Base-by-base conservation (phyloP, 441 rosid species). In the Cnidoscolus chayamansa region DNA sequence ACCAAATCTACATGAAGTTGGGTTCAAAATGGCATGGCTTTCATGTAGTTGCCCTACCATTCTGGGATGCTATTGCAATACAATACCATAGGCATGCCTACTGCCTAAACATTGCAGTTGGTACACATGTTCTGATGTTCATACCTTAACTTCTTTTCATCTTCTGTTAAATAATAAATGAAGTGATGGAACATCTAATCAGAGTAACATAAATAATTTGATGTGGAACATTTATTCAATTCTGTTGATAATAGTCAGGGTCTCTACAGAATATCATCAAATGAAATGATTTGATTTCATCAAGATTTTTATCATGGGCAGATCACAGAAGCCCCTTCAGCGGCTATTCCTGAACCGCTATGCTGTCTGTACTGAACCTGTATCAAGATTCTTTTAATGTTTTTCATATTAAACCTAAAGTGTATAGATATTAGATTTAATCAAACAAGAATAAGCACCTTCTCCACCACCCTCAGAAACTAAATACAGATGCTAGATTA, bases 361-460 rank as follows among this genome's bases (percentile, higher is more conserved):
- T 16, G 51, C 25, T 25, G 25, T 25, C 25, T 15, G 4, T 50
- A n/a, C 11, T 1, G 25, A 32, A 20, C 40, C 11, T 43, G 8
- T 16, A 45, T 9, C 53, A 16, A 45, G 40, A 43, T 56, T 56
- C 13, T 69, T 67, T 50, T 71, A 61, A 25, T 54, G 17, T 66
- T 72, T 53, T 55, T 54, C 59, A 7, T 17, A 54, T 64, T 47
- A 45, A 25, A 19, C 17, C 54, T 77, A 16, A 47, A 50, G 53
- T 48, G 2, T 20, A 40, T 15, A 25, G 25, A 25, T 25, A 25
- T 25, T 25, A 25, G 25, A 31, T 20, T 47, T 25, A 72, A 64
- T 62, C 30, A 53, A 78, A 63, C 49, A 71, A 53, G 40, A 8
- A 72, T 40, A 0, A 3, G 17, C 63, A 20, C 48, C 48, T 32